phyloP scores from a whole-genome alignment of 306 rosid species.

The Vachellia collinsii region DNA sequence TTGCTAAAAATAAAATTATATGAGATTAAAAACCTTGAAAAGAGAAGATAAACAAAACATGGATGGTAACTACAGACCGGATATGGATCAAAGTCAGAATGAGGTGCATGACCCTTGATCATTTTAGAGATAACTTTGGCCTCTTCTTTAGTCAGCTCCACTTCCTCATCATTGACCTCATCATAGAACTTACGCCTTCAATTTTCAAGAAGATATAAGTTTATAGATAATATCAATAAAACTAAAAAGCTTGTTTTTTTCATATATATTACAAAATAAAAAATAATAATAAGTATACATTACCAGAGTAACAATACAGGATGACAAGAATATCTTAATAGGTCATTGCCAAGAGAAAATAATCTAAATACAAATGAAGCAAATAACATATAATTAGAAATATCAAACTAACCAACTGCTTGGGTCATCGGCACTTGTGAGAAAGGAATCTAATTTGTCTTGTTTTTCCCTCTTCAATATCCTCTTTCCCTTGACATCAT shows the following conservation, averaged over 20 bases:
- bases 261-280: neutral
- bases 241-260: constrained; percentile 3
- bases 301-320: neutral
- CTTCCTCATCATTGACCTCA: constrained; percentile 79
- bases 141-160: constrained; percentile 73
- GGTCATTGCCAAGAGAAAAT: neutral
- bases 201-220: constrained; percentile 31
- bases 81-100: constrained; percentile 78
- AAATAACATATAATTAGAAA: neutral
- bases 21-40: constrained; percentile 12
- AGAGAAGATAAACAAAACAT: constrained; percentile 11
- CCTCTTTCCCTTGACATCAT: constrained; percentile 81
- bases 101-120: constrained; percentile 78
- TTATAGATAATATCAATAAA: constrained; percentile 7
- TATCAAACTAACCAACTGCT: constrained; percentile 69
- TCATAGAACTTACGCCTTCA: constrained; percentile 81
- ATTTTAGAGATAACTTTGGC: constrained; percentile 61
- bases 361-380: constrained; percentile 15
- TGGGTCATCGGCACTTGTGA: constrained; percentile 79
- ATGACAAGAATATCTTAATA: neutral
- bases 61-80: constrained; percentile 55
- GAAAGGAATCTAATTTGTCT: constrained; percentile 79
- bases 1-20: constrained; percentile 12
- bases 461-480: constrained; percentile 74
- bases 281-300: neutral